Evolutionary conservation across 2,329 filamentous ascomycete species (phyloP).

Genomic region (Colletotrichum sublineola): DNA sequence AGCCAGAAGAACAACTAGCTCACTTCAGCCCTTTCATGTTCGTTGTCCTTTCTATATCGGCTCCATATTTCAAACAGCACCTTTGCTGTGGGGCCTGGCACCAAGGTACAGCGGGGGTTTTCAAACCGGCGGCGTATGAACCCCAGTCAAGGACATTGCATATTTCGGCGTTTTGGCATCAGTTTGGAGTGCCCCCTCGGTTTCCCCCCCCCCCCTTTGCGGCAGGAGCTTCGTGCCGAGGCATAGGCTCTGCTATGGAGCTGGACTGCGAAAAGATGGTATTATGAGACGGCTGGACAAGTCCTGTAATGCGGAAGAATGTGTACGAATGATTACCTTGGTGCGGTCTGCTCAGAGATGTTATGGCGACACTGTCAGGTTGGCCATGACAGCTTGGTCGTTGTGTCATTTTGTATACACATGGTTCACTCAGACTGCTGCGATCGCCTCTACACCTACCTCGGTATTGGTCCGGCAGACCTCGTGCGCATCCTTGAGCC

Average conservation of each 20-base stretch:
- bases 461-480: neutral
- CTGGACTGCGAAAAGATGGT: neutral
- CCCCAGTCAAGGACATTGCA: conserved; percentile 37
- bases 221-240: conserved; percentile 2
- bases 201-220: conserved; percentile 3
- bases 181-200: conserved; percentile 12
- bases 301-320: conserved; percentile 28
- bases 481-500: neutral
- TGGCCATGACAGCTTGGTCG: neutral
- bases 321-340: conserved; percentile 27
- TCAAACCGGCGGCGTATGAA: conserved; percentile 16
- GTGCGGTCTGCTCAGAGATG: conserved; percentile 18
- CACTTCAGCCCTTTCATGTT: conserved; percentile 6
- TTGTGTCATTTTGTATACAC: neutral
- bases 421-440: neutral
- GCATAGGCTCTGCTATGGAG: neutral
- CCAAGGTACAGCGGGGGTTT: conserved; percentile 14
- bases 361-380: neutral
- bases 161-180: conserved; percentile 40
- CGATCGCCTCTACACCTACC: neutral
- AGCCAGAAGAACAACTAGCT: conserved; percentile 33
- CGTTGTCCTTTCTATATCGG: conserved; percentile 22
- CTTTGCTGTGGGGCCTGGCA: conserved; percentile 8
- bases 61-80: conserved; percentile 1
- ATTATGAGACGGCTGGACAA: neutral